A percentile compares a stretch with the other conserved stretches of the same genome.
Conservation (phyloP, 345 rosid species). For the Populus euphratica region DNA sequence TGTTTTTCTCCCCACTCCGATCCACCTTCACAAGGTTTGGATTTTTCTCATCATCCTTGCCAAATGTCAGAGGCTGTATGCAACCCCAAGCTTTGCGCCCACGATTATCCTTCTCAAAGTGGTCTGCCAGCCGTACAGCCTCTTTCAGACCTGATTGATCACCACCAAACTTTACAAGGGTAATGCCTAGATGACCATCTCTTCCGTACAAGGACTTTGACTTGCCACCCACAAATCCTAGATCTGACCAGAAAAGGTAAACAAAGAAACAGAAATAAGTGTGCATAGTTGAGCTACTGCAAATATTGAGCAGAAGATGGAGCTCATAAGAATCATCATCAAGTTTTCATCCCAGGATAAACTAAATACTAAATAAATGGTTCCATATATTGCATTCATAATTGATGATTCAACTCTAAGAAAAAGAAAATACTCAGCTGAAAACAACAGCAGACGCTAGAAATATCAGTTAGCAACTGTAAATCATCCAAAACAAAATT, state of each 20-base stretch:
- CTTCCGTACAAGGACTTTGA: slow-evolving; percentile 83
- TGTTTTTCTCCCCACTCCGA: slow-evolving; percentile 65
- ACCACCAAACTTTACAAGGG: slow-evolving; percentile 63
- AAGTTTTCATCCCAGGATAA: not conserved
- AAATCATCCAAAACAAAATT: not conserved
- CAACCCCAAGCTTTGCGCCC: slow-evolving; percentile 78
- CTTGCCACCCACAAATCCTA: slow-evolving; percentile 75
- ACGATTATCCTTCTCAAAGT: slow-evolving; percentile 71
- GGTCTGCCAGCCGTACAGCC: slow-evolving; percentile 68
- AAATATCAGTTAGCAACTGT: not conserved
- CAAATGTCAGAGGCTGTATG: slow-evolving; percentile 48
- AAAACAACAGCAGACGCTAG: not conserved
- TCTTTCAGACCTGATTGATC: slow-evolving; percentile 70
- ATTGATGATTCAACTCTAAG: not conserved
- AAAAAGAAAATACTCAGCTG: not conserved
- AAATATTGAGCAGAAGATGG: slow-evolving; percentile 1
- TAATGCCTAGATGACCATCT: slow-evolving; percentile 89
- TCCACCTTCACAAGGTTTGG: slow-evolving; percentile 68
- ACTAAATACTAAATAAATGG: not conserved
- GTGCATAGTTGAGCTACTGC: not conserved
- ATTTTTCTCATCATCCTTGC: slow-evolving; percentile 75
- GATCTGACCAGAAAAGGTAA: slow-evolving; percentile 53
- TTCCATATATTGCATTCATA: not conserved
- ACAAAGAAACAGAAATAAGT: slow-evolving; percentile 13
- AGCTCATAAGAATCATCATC: not conserved